phyloP scores from a whole-genome alignment of 805 yeast species.

The Pichia deserticola region DNA sequence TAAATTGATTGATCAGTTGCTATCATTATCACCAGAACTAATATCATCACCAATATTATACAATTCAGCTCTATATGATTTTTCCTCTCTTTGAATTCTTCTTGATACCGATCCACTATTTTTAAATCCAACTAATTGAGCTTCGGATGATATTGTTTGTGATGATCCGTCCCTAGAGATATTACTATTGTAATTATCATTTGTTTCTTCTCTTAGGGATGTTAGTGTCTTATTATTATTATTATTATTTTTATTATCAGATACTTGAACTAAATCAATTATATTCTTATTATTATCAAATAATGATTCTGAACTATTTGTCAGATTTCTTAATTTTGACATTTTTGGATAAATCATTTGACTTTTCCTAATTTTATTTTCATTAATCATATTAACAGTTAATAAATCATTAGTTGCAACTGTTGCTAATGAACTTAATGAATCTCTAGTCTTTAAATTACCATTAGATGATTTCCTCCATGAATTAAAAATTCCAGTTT shows the following conservation, averaged over 20 bases:
- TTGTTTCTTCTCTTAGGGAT: conserved; percentile 5
- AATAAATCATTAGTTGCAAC: conserved; percentile 80
- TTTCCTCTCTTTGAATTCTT: conserved; percentile 4
- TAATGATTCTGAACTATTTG: conserved; percentile 2
- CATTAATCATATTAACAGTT: conserved; percentile 70
- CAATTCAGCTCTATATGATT: conserved; percentile 9
- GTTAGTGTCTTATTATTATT: not conserved
- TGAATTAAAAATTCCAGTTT: conserved; percentile 37
- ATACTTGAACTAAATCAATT: no score
- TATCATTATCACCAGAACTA: not conserved
- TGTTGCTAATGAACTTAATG: conserved; percentile 69
- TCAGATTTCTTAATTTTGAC: conserved; percentile 3
- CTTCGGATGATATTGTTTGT: conserved; percentile 7
- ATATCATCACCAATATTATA: conserved; percentile 1
- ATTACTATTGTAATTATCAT: not conserved
- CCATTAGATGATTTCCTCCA: conserved; percentile 46
- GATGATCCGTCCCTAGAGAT: conserved; percentile 8
- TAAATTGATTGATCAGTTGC: not conserved
- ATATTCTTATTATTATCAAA: not conserved
- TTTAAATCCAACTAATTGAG: conserved; percentile 11
- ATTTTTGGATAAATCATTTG: conserved; percentile 16
- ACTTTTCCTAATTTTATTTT: conserved; percentile 34
- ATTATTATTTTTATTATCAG: not conserved
- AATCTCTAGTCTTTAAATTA: conserved; percentile 47
- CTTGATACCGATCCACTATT: conserved; percentile 6